These are phyloP conservation scores for Fusarium sp. DNA, from an alignment of 2,329 filamentous ascomycete genomes.

Conservation along the genomic window DNA sequence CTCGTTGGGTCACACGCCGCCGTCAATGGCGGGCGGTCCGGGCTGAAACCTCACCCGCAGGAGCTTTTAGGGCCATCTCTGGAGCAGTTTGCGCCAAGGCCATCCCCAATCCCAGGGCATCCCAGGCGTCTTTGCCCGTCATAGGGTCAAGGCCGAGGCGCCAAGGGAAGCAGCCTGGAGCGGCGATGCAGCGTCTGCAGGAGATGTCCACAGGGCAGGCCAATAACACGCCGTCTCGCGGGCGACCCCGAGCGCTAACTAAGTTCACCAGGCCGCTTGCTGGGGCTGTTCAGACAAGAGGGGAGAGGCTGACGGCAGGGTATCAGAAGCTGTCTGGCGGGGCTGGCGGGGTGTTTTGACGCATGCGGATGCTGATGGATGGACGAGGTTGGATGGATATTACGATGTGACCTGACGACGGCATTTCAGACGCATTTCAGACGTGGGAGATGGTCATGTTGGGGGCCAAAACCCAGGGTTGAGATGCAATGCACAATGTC, in stretches of 20 bases:
- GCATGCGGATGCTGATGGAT: conserved; percentile 8
- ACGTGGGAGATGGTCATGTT: background rate
- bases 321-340: conserved; percentile 17
- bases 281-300: conserved; percentile 22
- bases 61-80: conserved; percentile 24
- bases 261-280: conserved; percentile 35
- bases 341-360: conserved; percentile 12
- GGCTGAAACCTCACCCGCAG: conserved; percentile 42
- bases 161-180: conserved; percentile 7
- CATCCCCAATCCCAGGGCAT: background rate
- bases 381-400: background rate
- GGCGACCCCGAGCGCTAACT: conserved; percentile 39
- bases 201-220: conserved; percentile 36
- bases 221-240: conserved; percentile 33
- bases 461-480: conserved; percentile 8
- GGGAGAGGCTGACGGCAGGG: conserved; percentile 31
- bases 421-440: conserved; percentile 2
- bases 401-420: conserved; percentile 3
- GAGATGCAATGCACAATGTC: background rate
- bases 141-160: conserved; percentile 20
- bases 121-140: conserved; percentile 12
- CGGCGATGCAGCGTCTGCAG: conserved; percentile 4
- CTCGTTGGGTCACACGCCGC: conserved; percentile 1
- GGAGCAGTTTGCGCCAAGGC: conserved; percentile 11
- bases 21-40: conserved; percentile 32